Base-by-base conservation (phyloP, 495 filamentous ascomycete genomes). In the Cryomyces minteri region DNA sequence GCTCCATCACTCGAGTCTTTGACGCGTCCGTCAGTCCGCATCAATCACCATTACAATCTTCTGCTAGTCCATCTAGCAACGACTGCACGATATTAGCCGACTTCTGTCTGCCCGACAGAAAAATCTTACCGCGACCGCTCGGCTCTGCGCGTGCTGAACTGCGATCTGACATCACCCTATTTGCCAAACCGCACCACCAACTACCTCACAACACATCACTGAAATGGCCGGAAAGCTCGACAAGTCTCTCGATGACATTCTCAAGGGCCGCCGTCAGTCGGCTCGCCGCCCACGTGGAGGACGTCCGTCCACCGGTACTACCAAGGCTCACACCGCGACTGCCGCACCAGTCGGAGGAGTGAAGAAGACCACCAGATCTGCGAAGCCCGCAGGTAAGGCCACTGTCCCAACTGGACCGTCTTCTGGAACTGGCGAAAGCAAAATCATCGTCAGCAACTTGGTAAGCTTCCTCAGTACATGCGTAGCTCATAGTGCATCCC, bases 391-490 rank as follows among this genome's bases (percentile, higher is more conserved):
- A 50, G 61, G 67, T 43, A 88, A 84, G 72, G 62, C 70, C 41
- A 65, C 68, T 12, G 57, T 55, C 18, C 75, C 86, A 42, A 76
- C 72, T 53, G 79, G 77, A 48, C 69, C 73, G 33, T 60, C 67
- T 48, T 58, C 70, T 49, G 66, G 58, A 42, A 51, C 63, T 41
- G 74, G 74, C 58, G 84, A 86, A 45, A 87, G 84, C 72, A 96
- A 95, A 67, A 90, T 96, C 68, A 79, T 94, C 63, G 87, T 98
- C 65, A 92, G 83, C 77, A 88, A 88, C 69, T 71, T 98, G 72
- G 88, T 94, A 79, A 69, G 87, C 66, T 50, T n/a, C 18, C 48
- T 12, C 14, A 28, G 34, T 41, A 37, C 8, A 28, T 5, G 9
- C 39, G 14, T 38, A 41, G 50, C 49, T 14, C 31, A 47, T 40